A percentile compares a stretch with the other conserved stretches of the same genome.
These are phyloP conservation scores for Erodium trifolium DNA, from an alignment of 441 rosid genomes.

Conservation along the genomic window DNA sequence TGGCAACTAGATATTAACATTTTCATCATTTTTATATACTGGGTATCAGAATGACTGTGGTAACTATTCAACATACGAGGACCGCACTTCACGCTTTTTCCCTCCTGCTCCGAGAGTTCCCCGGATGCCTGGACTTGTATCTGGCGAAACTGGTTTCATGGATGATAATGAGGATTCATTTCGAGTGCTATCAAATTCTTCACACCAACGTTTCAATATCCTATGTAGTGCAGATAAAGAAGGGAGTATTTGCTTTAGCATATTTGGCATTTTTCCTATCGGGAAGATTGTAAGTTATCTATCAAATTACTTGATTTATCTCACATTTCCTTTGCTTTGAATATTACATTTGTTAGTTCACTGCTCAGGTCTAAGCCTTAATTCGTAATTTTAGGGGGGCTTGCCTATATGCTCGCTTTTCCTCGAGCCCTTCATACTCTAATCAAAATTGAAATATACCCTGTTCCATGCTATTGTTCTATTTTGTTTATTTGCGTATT, in stretches of 20 bases:
- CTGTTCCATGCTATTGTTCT: neutral
- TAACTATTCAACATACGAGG: conserved; percentile 46
- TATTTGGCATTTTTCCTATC: conserved; percentile 80
- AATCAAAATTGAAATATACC: neutral
- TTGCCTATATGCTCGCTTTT: neutral
- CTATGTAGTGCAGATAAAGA: conserved; percentile 79
- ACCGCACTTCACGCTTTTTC: conserved; percentile 72
- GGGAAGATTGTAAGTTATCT: conserved; percentile 68
- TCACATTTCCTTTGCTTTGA: neutral
- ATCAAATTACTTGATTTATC: conserved; percentile 2
- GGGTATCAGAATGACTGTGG: conserved; percentile 39
- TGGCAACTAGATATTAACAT: conserved; percentile 5
- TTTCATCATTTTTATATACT: conserved; percentile 14
- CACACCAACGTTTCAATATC: conserved; percentile 59
- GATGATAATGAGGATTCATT: conserved; percentile 76
- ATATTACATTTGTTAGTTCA: neutral
- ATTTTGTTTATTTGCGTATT: neutral
- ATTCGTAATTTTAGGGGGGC: neutral
- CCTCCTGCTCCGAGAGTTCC: conserved; percentile 82
- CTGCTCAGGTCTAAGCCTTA: neutral
- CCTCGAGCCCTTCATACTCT: neutral
- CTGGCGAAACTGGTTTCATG: conserved; percentile 65
- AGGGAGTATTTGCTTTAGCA: conserved; percentile 69
- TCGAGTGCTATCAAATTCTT: conserved; percentile 62
- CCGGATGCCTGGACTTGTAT: conserved; percentile 53